These are phyloP conservation scores for Strigomonas oncopelti DNA, from an alignment of 208 protist species.

Conservation along the genomic window DNA sequence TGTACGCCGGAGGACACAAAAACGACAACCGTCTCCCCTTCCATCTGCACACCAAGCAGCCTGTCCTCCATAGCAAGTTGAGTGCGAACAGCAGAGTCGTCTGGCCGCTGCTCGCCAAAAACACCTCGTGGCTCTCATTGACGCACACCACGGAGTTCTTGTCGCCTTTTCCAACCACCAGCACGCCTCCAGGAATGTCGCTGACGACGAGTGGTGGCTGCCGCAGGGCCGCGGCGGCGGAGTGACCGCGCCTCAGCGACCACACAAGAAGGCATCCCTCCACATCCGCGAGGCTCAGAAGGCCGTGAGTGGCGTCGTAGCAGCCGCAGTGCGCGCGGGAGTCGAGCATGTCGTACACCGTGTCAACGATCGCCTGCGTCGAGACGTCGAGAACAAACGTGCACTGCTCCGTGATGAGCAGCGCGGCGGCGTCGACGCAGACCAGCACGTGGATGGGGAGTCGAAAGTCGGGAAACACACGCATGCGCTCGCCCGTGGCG, in stretches of 20 bases:
- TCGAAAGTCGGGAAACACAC: conserved; percentile 42
- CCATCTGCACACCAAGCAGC: not conserved
- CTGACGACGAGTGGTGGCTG: not conserved
- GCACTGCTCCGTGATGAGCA: conserved; percentile 24
- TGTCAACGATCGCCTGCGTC: not conserved
- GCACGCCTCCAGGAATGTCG: not conserved
- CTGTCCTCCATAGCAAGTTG: not conserved
- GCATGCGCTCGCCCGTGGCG: conserved; percentile 26
- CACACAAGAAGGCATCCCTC: not conserved
- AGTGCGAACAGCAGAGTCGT: not conserved
- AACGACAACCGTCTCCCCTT: not conserved
- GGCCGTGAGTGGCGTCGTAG: not conserved
- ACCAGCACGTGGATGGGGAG: conserved; percentile 12
- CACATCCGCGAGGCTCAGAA: not conserved
- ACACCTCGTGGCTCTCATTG: not conserved
- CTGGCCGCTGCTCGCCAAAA: not conserved
- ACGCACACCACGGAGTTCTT: not conserved
- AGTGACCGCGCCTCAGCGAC: not conserved
- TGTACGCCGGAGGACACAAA: not conserved
- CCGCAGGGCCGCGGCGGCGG: not conserved
- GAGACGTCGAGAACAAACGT: not conserved
- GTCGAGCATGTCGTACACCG: not conserved
- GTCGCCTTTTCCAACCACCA: not conserved
- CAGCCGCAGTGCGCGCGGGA: not conserved
- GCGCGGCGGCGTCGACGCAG: conserved; percentile 15